phyloP scores from a whole-genome alignment of 441 rosid genomes.

The Gossypium laxum region DNA sequence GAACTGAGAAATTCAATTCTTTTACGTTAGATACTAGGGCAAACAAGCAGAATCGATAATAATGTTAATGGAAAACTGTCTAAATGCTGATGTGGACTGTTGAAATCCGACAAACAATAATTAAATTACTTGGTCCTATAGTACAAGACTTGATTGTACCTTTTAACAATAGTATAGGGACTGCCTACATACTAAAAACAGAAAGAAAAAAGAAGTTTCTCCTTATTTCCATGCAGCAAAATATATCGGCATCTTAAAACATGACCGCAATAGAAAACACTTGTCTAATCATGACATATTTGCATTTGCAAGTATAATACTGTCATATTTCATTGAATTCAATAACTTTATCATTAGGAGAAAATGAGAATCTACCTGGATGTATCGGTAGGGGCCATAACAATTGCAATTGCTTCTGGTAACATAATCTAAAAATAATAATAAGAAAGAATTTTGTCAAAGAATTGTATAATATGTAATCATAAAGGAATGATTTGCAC shows the following conservation, averaged over 20 bases:
- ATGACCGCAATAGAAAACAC: neutral
- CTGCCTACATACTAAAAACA: too few relatives aligned
- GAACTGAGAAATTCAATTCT: neutral
- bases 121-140: neutral
- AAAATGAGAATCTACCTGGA: conserved; percentile 37
- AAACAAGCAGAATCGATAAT: neutral
- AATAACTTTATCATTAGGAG: neutral
- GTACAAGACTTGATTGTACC: neutral
- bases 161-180: too few relatives aligned
- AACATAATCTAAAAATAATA: conserved; percentile 57
- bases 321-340: neutral
- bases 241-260: neutral
- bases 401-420: conserved; percentile 94
- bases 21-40: neutral
- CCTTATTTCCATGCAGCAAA: neutral
- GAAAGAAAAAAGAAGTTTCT: neutral
- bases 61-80: neutral
- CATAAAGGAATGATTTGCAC: neutral
- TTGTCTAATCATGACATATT: neutral
- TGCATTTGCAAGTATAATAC: neutral
- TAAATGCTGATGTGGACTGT: neutral
- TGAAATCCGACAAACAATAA: neutral
- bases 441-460: conserved; percentile 6
- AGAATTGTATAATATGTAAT: neutral
- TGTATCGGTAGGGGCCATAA: conserved; percentile 85